A percentile compares a stretch with the other conserved stretches of the same genome.
phyloP scores from a whole-genome alignment of 2,329 filamentous ascomycete genomes.

The Fusarium papillatum region DNA sequence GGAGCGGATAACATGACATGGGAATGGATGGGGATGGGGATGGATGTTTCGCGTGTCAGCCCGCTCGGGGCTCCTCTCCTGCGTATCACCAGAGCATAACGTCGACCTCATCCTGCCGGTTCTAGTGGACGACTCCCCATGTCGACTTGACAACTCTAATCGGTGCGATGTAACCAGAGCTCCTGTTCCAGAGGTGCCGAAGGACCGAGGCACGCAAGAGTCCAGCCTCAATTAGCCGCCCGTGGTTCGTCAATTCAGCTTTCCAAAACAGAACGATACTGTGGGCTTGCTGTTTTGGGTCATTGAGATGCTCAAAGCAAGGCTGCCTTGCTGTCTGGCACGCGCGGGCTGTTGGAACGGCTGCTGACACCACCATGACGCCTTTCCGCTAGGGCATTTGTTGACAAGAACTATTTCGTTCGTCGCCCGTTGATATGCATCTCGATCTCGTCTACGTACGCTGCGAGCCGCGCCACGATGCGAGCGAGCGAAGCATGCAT shows the following conservation, averaged over 20 bases:
- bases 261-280: slow-evolving; percentile 12
- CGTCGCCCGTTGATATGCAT: slow-evolving; percentile 20
- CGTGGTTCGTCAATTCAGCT: slow-evolving; percentile 22
- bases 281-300: slow-evolving; percentile 20
- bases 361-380: slow-evolving; percentile 26
- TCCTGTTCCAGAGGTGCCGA: slow-evolving; percentile 6
- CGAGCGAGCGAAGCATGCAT: slow-evolving; percentile 14
- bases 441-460: slow-evolving; percentile 13
- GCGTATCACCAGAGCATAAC: slow-evolving; percentile 24
- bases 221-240: slow-evolving; percentile 16
- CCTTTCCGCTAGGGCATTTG: slow-evolving; percentile 10
- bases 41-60: slow-evolving; percentile 15
- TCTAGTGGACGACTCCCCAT: slow-evolving; percentile 13
- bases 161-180: slow-evolving; percentile 31
- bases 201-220: slow-evolving; percentile 14
- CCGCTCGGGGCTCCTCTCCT: slow-evolving; percentile 23
- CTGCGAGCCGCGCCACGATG: slow-evolving; percentile 34
- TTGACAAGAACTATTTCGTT: slow-evolving; percentile 1
- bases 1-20: neutral
- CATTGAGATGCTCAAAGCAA: slow-evolving; percentile 6
- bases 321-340: slow-evolving; percentile 33
- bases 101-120: slow-evolving; percentile 27
- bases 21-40: neutral
- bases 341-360: slow-evolving; percentile 18
- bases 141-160: slow-evolving; percentile 27